Evolutionary conservation across 2,329 filamentous ascomycete genomes (phyloP), one percentile per base, ranked within the genome.

Genomic region (Rosellinia necatrix): DNA sequence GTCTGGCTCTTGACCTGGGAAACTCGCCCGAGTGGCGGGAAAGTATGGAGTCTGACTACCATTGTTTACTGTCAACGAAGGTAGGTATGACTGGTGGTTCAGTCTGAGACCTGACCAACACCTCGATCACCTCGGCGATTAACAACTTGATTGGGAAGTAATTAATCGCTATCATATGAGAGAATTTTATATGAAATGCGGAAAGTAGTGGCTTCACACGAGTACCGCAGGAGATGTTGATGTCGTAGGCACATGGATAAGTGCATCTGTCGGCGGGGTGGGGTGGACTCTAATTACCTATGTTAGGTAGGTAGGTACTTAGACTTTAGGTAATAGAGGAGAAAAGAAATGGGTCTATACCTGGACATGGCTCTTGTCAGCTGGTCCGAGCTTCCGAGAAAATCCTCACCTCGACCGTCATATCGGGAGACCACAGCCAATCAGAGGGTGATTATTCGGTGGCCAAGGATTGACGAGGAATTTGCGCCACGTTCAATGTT

Each of bases 11-110:
- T 72, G 17, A 90, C 68, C 44, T 83, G 78, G 1, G 90, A 92
- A 21, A 89, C 81, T 69, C 92, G 89, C 2, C 87, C 90, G 48
- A 96, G 73, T 1, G 91, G 84, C 10, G 92, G 92, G 66, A 85
- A 87, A 57, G 78, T 79, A 19, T 76, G 76, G 15, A 82, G 62
- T 10, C 67, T 71, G 73, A 77, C 78, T 2, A 57, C 49, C 59
- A 60, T 60, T 19, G 30, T 49, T 49, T 29, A 24, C 21, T 32
- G 21, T 15, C 1, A 32, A 24, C 29, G 34, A 43, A n/a, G n/a
- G n/a, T n/a, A n/a, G n/a, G n/a, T n/a, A n/a, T n/a, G n/a, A n/a
- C n/a, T n/a, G n/a, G n/a, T n/a, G n/a, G n/a, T n/a, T n/a, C n/a
- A n/a, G n/a, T n/a, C 2, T 17, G 6, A 6, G 7, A 22, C 19